Evolutionary conservation across 139 green algal species (phyloP), one percentile per base, ranked within the genome.

Genomic region (Chlorella sp.): DNA sequence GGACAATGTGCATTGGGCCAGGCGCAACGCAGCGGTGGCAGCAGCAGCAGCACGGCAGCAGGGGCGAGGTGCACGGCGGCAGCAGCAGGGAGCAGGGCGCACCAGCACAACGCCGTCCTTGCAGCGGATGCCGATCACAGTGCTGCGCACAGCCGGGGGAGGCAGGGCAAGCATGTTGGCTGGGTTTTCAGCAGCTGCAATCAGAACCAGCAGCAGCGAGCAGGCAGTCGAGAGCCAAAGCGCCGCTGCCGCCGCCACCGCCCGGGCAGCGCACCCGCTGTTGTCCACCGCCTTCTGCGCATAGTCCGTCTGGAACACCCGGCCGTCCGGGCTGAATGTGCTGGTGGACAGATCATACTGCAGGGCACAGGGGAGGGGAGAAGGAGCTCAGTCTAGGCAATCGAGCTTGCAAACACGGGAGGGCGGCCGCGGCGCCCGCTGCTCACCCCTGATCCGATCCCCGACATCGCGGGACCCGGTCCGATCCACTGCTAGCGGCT

Each of bases 281-380:
- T 95, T 99, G 89, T 99, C 97, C 34, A 99, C 95, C n/a, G 97
- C 97, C 77, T 99, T 99, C 73, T 96, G 92, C 4, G 97, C 97
- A 88, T 99, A 99, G 79, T 99, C 97, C 43, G 94, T 97, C 86
- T 99, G 97, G 84, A 99, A 99, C 1, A 99, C 92, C 36, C 96
- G 94, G 24, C 97, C 97, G 86, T 99, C 97, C 14, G 97, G 97
- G 6, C 94, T 98, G 81, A 98, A 99, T 19, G 97, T 99, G 44
- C 96, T 97, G 40, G 94, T 88, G 19, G 95, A 98, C 24, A 99
- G 92, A 80, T 99, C 97, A 91, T 99, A 99, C 94, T 97, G 93
- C 65, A 67, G 40, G 5, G 6, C 26, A n/a, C 24, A 77, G 62
- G 44, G 36, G 19, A 24, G 14, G 30, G 0, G 16, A 28, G n/a